These are phyloP conservation scores for Castanospermum australe DNA, from an alignment of 306 rosid species.

Conservation along the genomic window DNA sequence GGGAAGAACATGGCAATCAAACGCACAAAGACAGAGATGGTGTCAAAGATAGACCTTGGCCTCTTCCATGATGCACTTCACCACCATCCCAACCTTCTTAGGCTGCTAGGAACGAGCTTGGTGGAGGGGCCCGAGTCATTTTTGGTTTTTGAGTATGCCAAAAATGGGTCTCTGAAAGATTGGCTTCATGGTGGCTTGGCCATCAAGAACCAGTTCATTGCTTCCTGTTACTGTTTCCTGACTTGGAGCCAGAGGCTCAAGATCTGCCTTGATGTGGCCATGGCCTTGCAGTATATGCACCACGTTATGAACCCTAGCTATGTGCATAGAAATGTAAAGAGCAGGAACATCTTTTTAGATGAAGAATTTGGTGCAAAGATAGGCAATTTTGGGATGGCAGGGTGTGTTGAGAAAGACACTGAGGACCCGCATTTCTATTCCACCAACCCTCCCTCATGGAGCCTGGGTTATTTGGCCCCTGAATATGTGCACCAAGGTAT, in stretches of 20 bases:
- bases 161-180: constrained; percentile 84
- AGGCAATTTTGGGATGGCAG: constrained; percentile 77
- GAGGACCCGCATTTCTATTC: constrained; percentile 49
- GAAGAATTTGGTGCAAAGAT: constrained; percentile 86
- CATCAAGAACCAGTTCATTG: constrained; percentile 86
- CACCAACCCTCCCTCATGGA: constrained; percentile 55
- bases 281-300: constrained; percentile 80
- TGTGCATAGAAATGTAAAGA: constrained; percentile 71
- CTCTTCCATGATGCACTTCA: constrained; percentile 58
- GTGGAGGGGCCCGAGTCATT: constrained; percentile 56
- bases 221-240: constrained; percentile 87
- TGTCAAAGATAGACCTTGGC: constrained; percentile 54
- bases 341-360: constrained; percentile 79
- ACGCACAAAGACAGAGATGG: constrained; percentile 32
- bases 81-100: constrained; percentile 77
- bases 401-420: constrained; percentile 50
- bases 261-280: constrained; percentile 80
- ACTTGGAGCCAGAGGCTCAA: constrained; percentile 86
- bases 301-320: constrained; percentile 67
- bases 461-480: constrained; percentile 69
- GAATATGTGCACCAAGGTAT: constrained; percentile 69
- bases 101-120: constrained; percentile 61
- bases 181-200: constrained; percentile 97
- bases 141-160: constrained; percentile 73
- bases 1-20: constrained; percentile 83